Evolutionary conservation across 2,329 filamentous ascomycete species (phyloP), one percentile per base, ranked within the genome.

Genomic region (Colletotrichum spaethianum): DNA sequence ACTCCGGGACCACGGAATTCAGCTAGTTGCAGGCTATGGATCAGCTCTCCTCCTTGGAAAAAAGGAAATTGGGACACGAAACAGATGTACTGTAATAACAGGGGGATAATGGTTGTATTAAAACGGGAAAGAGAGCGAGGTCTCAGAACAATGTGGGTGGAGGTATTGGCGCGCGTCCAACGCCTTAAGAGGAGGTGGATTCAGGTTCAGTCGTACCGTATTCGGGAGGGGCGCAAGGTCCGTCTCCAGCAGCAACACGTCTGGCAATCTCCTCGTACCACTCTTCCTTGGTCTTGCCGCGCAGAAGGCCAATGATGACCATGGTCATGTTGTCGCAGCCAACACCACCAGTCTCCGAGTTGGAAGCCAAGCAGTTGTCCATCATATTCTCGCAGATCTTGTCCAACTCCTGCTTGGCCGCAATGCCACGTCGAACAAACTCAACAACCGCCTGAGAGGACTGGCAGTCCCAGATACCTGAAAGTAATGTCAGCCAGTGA

Each of bases 241-340:
- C 96, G 85, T 99, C 96, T 84, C 96, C 96, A 82, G 96, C 95
- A 78, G 95, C 94, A 83, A 99, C 96, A 81, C 96, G 91, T 86
- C 93, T 94, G 79, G 93, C 94, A 82, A 99, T 93, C 86, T 95
- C 93, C 80, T 98, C 94, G 83, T 99, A 99, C 96, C 96, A 99
- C 86, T 98, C 93, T 80, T 98, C 95, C 89, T 97, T 97, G 78
- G 92, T 93, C 88, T 94, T 95, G 82, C 96, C 96, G 79, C 94
- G 91, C 77, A 99, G 89, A 81, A 99, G 91, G 76, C 93, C 96
- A 79, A 99, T 86, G 76, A 99, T 89, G 77, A 93, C 87, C 93
- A 99, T 98, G 77, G 96, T 99, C 96, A 99, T 99, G 88, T 99
- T 99, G 87, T 99, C 96, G 83, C 96, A 99, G 74, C 96, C 96